Base-by-base conservation (phyloP, 2,329 filamentous ascomycete genomes). In the Colletotrichum theobromicola region DNA sequence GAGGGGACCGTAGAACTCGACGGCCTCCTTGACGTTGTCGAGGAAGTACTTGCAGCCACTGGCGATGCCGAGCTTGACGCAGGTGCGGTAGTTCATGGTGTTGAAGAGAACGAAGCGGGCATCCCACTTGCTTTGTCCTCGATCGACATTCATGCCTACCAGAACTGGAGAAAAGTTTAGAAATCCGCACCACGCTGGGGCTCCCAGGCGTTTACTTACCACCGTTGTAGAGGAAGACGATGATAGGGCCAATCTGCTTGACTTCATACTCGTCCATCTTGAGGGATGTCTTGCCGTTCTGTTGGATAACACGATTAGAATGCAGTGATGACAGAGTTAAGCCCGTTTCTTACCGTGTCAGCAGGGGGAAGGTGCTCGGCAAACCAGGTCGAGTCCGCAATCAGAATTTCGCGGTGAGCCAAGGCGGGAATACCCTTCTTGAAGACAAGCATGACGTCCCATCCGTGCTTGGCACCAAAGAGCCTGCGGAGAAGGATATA, bases 201-300 rank as follows among this genome's bases (percentile, higher is more conserved):
- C 21, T 46, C 42, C 15, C 18, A n/a, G 57, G 18, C 21, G 4
- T n/a, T 32, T 34, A 18, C 82, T 72, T 73, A 83, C 84, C 77
- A 24, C 80, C 75, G 7, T 81, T 83, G 67, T 85, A 85, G 65
- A 85, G 80, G 71, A 82, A 85, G 32, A 78, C 77, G 28, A 85
- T 50, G 13, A 85, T 67, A 13, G 77, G 75, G 16, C 70, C 53
- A 21, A 76, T 50, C 37, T 67, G 57, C 4, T 37, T 21, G 7
- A 26, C 7, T 4, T 53, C 16, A n/a, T 57, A 74, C 12, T 42
- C 42, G 4, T 57, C 28, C 26, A 76, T 50, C 28, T 42, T 26
- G 18, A 34, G 6, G 13, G 81, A 77, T 2, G 79, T 79, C 5
- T 76, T 67, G 12, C 80, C 80, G 50, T 81, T 77, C 83, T 85